Percentiles rank a stretch among this genome's conserved stretches.
Conservation (phyloP, 768 basidiomycete genomes). For the Hydnum rufescens region DNA sequence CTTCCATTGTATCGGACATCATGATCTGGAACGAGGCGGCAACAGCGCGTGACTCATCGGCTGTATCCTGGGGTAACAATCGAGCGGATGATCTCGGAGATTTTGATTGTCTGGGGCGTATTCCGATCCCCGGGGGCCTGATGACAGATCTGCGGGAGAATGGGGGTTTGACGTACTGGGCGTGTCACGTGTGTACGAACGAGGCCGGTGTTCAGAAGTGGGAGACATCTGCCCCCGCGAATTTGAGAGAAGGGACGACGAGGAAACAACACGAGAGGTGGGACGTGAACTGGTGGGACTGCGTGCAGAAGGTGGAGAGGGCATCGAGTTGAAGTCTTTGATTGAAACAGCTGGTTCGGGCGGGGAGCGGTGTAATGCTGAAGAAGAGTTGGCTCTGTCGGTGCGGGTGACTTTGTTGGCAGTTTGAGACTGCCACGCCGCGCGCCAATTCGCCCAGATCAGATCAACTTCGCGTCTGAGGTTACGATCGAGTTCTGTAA, state of each 20-base stretch:
- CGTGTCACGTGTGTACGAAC: no score
- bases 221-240: no score
- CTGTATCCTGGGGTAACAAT: not conserved
- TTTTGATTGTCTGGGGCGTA: no score
- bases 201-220: no score
- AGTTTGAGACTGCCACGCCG: conserved; percentile 15
- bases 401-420: not conserved
- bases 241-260: no score
- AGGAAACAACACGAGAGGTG: no score
- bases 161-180: no score
- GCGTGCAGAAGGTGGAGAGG: not conserved
- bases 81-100: no score
- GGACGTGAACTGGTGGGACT: no score
- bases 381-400: not conserved
- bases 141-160: no score
- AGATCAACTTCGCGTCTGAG: conserved; percentile 38
- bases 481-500: conserved; percentile 34
- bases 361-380: not conserved
- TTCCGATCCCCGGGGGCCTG: no score
- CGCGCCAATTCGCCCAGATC: conserved; percentile 41
- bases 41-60: not conserved
- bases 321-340: not conserved
- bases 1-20: not conserved
- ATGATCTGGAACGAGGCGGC: not conserved
- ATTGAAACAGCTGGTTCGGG: not conserved